Evolutionary conservation across 2,329 filamentous ascomycete species (phyloP).

Genomic region (Penicillium sp.): DNA sequence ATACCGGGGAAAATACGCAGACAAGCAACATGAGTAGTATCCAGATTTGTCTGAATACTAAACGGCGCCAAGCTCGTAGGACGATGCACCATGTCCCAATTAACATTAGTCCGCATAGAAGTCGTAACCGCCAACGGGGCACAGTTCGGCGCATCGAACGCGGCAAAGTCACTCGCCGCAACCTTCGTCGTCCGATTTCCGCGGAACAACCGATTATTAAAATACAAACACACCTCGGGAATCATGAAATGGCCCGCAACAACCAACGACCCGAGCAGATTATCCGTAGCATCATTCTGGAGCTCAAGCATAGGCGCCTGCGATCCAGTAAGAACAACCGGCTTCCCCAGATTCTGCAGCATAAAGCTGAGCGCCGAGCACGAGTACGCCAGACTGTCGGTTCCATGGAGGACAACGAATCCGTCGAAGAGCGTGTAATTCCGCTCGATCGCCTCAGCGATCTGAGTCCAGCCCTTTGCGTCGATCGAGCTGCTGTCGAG

Average conservation of each 20-base stretch:
- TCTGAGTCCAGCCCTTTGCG: slow-evolving; percentile 79
- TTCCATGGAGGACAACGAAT: slow-evolving; percentile 87
- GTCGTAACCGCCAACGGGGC: slow-evolving; percentile 78
- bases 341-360: slow-evolving; percentile 86
- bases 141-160: slow-evolving; percentile 85
- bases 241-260: slow-evolving; percentile 91
- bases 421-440: slow-evolving; percentile 90
- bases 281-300: slow-evolving; percentile 88
- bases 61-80: slow-evolving; percentile 73
- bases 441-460: slow-evolving; percentile 71
- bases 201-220: slow-evolving; percentile 85
- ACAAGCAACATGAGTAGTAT: slow-evolving; percentile 86
- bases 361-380: slow-evolving; percentile 90
- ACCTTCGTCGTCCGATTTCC: slow-evolving; percentile 88
- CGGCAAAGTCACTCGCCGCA: slow-evolving; percentile 79
- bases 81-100: slow-evolving; percentile 73
- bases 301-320: slow-evolving; percentile 86
- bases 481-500: slow-evolving; percentile 90
- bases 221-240: slow-evolving; percentile 89
- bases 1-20: slow-evolving; percentile 90
- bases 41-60: slow-evolving; percentile 68
- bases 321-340: slow-evolving; percentile 79
- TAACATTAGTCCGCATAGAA: slow-evolving; percentile 74
- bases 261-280: slow-evolving; percentile 81
- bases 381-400: slow-evolving; percentile 85